A percentile compares a stretch with the other conserved stretches of the same genome.
Conservation (phyloP, 345 rosid genomes). For the Turritis glabra region DNA sequence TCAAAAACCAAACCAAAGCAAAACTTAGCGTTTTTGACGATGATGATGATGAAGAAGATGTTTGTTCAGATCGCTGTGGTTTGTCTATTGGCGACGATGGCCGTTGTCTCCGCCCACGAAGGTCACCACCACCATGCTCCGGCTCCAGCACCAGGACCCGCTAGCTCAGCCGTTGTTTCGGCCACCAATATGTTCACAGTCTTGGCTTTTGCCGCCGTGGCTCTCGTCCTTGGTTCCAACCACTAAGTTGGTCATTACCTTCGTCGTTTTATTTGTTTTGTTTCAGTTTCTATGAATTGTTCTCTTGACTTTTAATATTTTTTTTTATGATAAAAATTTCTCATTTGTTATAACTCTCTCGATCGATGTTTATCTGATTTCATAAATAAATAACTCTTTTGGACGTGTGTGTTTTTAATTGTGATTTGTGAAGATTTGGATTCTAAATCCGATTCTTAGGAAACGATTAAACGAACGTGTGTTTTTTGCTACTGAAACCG, state of each 20-base stretch:
- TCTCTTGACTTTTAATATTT: constrained; percentile 23
- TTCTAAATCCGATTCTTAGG: not conserved
- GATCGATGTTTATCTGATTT: constrained; percentile 10
- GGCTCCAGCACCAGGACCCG: constrained; percentile 25
- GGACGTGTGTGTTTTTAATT: not conserved
- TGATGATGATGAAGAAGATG: constrained; percentile 38
- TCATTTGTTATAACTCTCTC: not conserved
- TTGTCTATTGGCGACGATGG: constrained; percentile 35
- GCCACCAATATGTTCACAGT: constrained; percentile 38
- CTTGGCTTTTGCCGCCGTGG: constrained; percentile 35
- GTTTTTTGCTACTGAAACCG: not conserved
- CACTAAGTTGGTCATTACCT: constrained; percentile 17
- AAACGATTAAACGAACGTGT: not conserved
- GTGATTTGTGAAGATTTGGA: not conserved
- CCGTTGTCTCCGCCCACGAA: constrained; percentile 29
- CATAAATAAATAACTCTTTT: constrained; percentile 1
- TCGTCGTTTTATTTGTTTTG: constrained; percentile 15
- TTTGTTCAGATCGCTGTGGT: constrained; percentile 35
- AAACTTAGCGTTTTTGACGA: not conserved
- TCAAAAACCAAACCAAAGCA: constrained; percentile 8
- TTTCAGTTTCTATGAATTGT: constrained; percentile 12
- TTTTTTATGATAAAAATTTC: not conserved
- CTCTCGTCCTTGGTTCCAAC: constrained; percentile 35
- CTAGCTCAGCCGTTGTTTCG: constrained; percentile 26
- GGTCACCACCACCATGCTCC: constrained; percentile 36